These are phyloP conservation scores for Leishmania amazonensis DNA, from an alignment of 208 protist species.

Conservation along the genomic window DNA sequence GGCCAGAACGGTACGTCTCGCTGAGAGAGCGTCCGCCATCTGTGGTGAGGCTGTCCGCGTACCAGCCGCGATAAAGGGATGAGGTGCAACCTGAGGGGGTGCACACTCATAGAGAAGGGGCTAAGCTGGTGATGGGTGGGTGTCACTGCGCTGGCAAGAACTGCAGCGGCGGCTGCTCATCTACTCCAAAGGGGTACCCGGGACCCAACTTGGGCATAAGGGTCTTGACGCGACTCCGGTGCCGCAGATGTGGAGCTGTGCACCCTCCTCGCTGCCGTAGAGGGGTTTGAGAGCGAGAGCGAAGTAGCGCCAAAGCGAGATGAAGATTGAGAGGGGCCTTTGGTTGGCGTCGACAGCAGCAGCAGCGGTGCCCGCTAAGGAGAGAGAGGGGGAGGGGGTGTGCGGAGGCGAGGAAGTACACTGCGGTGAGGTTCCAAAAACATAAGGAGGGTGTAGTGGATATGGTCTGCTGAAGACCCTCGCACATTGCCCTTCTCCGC, in stretches of 20 bases:
- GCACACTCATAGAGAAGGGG: constrained; percentile 42
- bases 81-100: constrained; percentile 27
- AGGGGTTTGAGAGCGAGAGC: not conserved
- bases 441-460: not conserved
- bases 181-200: constrained; percentile 30
- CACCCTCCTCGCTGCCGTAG: not conserved
- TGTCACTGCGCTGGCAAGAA: constrained; percentile 6
- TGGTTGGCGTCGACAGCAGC: not conserved
- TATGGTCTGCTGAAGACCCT: not conserved
- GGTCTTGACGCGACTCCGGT: not conserved
- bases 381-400: not conserved
- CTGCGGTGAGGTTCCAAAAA: not conserved
- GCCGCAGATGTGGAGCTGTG: not conserved
- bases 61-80: not conserved
- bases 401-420: not conserved
- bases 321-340: not conserved
- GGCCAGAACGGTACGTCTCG: constrained; percentile 18
- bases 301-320: not conserved
- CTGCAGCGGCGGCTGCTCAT: constrained; percentile 12
- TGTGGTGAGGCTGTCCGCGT: constrained; percentile 18
- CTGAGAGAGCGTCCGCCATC: not conserved
- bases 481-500: not conserved
- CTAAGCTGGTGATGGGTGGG: constrained; percentile 10
- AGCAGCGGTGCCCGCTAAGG: not conserved
- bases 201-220: constrained; percentile 29